Evolutionary conservation across 768 basidiomycete genomes (phyloP).

Genomic region (Amanita exitialis): DNA sequence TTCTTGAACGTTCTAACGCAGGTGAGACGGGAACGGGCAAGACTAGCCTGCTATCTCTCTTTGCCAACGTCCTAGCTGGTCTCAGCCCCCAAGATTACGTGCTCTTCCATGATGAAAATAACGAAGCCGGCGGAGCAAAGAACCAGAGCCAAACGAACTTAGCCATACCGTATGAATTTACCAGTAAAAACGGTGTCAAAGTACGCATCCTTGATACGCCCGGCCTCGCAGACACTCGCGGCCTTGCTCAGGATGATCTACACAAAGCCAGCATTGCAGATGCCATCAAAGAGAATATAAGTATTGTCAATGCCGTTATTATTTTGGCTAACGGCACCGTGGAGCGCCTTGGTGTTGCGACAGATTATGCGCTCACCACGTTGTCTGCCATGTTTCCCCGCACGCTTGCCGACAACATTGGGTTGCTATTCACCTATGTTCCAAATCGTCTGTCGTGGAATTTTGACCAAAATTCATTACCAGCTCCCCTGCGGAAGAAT

Average conservation of each 20-base stretch:
- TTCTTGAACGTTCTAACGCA: not conserved
- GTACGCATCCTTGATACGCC: constrained; percentile 20
- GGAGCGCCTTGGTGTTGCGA: constrained; percentile 13
- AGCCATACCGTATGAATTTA: constrained; percentile 8
- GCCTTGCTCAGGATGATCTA: constrained; percentile 14
- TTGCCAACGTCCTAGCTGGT: constrained; percentile 11
- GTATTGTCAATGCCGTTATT: constrained; percentile 15
- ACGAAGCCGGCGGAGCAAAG: constrained; percentile 7
- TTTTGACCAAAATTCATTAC: constrained; percentile 12
- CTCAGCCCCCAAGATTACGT: constrained; percentile 1
- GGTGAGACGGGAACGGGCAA: constrained; percentile 13
- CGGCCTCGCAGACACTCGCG: constrained; percentile 19
- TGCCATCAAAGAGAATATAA: constrained; percentile 13
- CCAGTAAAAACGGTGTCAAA: constrained; percentile 4
- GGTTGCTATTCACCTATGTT: constrained; percentile 16
- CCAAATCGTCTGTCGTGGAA: constrained; percentile 13
- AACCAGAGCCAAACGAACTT: constrained; percentile 10
- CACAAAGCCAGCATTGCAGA: constrained; percentile 17
- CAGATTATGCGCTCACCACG: constrained; percentile 15
- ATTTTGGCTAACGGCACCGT: constrained; percentile 18
- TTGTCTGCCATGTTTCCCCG: constrained; percentile 16
- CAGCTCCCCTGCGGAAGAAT: constrained; percentile 1
- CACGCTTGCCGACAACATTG: constrained; percentile 16
- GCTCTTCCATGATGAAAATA: constrained; percentile 1
- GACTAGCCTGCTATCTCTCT: constrained; percentile 9